These are phyloP conservation scores for Crithidia expoeki DNA, from an alignment of 208 protist genomes.

Conservation along the genomic window DNA sequence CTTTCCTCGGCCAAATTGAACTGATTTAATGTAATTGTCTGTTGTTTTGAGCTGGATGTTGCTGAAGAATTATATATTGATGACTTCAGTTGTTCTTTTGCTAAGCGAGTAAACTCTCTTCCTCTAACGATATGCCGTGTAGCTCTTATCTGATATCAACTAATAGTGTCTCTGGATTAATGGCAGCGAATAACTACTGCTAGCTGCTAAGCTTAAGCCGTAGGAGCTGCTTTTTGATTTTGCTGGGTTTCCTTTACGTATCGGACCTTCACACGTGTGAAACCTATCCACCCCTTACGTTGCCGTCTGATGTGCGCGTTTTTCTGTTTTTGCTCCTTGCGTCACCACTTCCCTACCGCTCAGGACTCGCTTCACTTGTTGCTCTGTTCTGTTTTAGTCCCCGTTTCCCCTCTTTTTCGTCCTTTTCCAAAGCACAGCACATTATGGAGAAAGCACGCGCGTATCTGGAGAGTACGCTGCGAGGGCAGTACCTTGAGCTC, in stretches of 20 bases:
- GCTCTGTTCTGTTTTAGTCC: constrained; percentile 15
- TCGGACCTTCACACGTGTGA: background rate
- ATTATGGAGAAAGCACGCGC: constrained; percentile 18
- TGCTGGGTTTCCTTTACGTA: background rate
- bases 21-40: no score
- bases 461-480: constrained; percentile 37
- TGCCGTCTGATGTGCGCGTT: background rate
- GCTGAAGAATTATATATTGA: no score
- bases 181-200: no score
- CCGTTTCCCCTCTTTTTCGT: constrained; percentile 6
- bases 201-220: no score
- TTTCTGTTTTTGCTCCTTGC: background rate
- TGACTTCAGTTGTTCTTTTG: no score
- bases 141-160: no score
- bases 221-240: no score
- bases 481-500: constrained; percentile 48
- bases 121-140: no score
- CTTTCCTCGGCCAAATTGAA: no score
- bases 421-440: constrained; percentile 3
- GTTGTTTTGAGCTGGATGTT: no score
- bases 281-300: background rate
- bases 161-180: no score
- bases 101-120: no score
- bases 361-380: constrained; percentile 13
- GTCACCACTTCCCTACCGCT: background rate